Conservation (phyloP, 495 filamentous ascomycete genomes). For the Pyrenula aspistea region DNA sequence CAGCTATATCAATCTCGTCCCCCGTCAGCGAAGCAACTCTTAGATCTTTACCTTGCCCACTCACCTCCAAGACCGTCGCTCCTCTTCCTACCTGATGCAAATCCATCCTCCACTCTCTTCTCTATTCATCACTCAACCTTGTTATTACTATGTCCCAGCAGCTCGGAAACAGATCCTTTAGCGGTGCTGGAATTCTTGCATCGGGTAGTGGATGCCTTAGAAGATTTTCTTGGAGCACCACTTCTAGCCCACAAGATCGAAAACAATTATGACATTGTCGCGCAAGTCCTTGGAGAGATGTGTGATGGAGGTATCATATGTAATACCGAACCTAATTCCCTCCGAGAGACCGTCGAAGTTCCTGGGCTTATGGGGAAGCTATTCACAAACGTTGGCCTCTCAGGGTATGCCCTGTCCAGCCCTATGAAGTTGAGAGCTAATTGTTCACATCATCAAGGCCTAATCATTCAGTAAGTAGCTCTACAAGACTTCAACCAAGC, state of each 20-base stretch:
- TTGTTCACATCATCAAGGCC: conserved; percentile 11
- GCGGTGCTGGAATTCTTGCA: conserved; percentile 94
- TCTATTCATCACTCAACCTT: conserved; percentile 77
- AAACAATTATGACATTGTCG: conserved; percentile 82
- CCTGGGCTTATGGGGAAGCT: conserved; percentile 83
- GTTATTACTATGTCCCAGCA: conserved; percentile 72
- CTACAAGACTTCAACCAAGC: conserved; percentile 33
- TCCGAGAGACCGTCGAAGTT: conserved; percentile 84
- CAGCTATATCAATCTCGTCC: conserved; percentile 65
- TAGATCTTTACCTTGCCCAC: conserved; percentile 81
- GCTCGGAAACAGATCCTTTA: conserved; percentile 80
- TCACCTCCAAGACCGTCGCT: conserved; percentile 73
- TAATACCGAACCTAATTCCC: conserved; percentile 85
- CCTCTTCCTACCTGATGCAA: conserved; percentile 68
- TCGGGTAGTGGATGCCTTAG: conserved; percentile 81
- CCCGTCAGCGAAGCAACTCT: conserved; percentile 59
- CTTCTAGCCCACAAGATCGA: conserved; percentile 78
- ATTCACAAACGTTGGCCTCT: conserved; percentile 74
- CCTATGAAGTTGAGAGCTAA: conserved; percentile 1
- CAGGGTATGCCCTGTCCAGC: conserved; percentile 38
- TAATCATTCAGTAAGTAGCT: conserved; percentile 27
- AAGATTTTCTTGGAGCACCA: conserved; percentile 90
- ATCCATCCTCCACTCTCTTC: conserved; percentile 82
- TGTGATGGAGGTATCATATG: conserved; percentile 85
- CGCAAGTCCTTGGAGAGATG: conserved; percentile 89